Conservation (phyloP, 2,329 filamentous ascomycete species). For the Diaporthe vaccinii region DNA sequence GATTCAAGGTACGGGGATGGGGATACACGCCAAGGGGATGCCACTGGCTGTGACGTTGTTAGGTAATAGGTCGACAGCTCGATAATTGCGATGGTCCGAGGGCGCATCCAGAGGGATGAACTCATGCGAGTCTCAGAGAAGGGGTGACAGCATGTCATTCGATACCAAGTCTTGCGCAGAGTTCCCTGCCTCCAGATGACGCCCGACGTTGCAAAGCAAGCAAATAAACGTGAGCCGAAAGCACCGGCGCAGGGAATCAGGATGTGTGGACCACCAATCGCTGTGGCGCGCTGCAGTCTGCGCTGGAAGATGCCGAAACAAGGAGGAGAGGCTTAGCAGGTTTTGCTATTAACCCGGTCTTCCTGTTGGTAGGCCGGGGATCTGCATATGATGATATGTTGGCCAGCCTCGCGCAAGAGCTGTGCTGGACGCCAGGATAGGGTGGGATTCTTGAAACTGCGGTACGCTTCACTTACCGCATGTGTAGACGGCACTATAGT, state of each 20-base stretch:
- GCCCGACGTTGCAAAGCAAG: constrained; percentile 20
- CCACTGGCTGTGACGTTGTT: constrained; percentile 32
- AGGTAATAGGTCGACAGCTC: constrained; percentile 23
- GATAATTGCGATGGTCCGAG: constrained; percentile 18
- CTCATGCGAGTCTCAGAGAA: constrained; percentile 31
- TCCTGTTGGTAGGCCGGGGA: constrained; percentile 15
- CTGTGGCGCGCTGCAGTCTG: background rate
- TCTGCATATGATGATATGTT: constrained; percentile 11
- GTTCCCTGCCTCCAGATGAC: constrained; percentile 26
- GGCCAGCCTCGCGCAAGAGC: constrained; percentile 20
- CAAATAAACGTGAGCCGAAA: constrained; percentile 22
- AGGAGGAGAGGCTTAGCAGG: constrained; percentile 32
- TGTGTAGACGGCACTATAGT: constrained; percentile 12
- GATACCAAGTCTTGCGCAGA: constrained; percentile 10
- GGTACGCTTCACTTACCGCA: constrained; percentile 28
- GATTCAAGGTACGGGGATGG: background rate
- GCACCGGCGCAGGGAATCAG: background rate
- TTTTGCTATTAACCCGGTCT: constrained; percentile 1
- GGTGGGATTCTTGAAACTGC: constrained; percentile 25
- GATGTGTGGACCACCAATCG: constrained; percentile 6
- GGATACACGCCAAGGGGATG: constrained; percentile 4
- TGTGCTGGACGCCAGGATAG: constrained; percentile 5
- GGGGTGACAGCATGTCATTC: constrained; percentile 28
- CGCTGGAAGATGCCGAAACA: constrained; percentile 30
- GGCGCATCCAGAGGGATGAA: constrained; percentile 23